A percentile compares a stretch with the other conserved stretches of the same genome.
Evolutionary conservation across 1,139 yeast genomes (phyloP).

Genomic region (Saccharomyces hybrid): DNA sequence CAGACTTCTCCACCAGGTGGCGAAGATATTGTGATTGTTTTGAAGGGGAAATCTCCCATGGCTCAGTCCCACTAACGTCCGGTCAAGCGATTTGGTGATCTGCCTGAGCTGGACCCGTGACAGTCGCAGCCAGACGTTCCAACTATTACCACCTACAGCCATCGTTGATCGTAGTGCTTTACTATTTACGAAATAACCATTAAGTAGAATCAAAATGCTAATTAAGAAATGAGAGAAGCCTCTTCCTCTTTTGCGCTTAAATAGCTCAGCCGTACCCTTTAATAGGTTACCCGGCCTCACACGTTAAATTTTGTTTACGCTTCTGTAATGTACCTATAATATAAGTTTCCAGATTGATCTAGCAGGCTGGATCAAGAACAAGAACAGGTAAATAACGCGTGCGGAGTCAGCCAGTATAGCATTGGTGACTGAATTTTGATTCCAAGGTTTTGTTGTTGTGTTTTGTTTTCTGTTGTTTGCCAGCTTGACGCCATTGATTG

Average conservation of each 20-base stretch:
- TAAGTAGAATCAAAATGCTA: neutral
- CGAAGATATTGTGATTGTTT: neutral
- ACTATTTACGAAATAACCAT: neutral
- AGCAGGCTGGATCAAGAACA: neutral
- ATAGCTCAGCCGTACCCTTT: neutral
- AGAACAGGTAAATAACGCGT: neutral
- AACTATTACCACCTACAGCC: neutral
- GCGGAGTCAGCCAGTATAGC: neutral
- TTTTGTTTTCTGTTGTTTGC: neutral
- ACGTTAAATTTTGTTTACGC: neutral
- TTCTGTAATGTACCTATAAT: neutral
- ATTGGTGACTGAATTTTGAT: neutral
- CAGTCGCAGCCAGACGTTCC: neutral
- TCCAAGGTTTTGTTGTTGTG: neutral
- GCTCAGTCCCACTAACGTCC: constrained; percentile 1
- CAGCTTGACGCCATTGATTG: neutral
- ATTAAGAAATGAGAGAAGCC: neutral
- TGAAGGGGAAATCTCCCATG: constrained; percentile 4
- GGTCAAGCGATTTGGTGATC: neutral
- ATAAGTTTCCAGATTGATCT: neutral
- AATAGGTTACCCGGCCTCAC: neutral
- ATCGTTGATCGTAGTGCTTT: neutral
- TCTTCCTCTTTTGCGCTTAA: neutral
- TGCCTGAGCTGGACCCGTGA: neutral
- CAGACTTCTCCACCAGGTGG: neutral